Percentiles rank a stretch among this genome's conserved stretches.
Evolutionary conservation across 1,139 yeast genomes (phyloP).

Genomic region (Nakaseomyces bracarensis): DNA sequence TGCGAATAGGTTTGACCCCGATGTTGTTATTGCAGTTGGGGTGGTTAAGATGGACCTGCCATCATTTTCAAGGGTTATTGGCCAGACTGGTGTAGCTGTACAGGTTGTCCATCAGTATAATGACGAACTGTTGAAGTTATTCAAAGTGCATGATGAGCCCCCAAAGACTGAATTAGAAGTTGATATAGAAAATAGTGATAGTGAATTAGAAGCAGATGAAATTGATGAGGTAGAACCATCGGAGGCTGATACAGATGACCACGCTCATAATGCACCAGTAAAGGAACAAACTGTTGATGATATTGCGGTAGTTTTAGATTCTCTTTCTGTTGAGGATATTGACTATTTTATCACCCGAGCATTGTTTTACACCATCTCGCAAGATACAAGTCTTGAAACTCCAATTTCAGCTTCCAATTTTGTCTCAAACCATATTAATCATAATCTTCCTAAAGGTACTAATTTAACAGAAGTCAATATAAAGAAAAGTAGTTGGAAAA

Average conservation of each 20-base stretch:
- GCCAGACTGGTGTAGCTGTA: slow-evolving; percentile 62
- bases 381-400: slow-evolving; percentile 42
- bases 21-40: slow-evolving; percentile 71
- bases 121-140: slow-evolving; percentile 45
- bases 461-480: slow-evolving; percentile 51
- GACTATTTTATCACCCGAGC: slow-evolving; percentile 70
- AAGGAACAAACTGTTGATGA: slow-evolving; percentile 12
- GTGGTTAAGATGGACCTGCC: slow-evolving; percentile 47
- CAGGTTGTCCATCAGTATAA: slow-evolving; percentile 45
- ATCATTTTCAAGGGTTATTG: slow-evolving; percentile 39
- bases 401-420: slow-evolving; percentile 69
- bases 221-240: slow-evolving; percentile 16
- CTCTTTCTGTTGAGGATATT: slow-evolving; percentile 56
- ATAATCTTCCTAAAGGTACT: slow-evolving; percentile 62
- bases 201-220: slow-evolving; percentile 10
- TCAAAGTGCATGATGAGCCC: slow-evolving; percentile 40
- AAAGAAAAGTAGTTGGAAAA: slow-evolving; percentile 84
- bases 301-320: slow-evolving; percentile 31
- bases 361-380: slow-evolving; percentile 56
- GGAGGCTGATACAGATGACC: slow-evolving; percentile 8
- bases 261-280: slow-evolving; percentile 7
- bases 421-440: slow-evolving; percentile 59
- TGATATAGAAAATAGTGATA: slow-evolving; percentile 6
- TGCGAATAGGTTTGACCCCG: slow-evolving; percentile 51
- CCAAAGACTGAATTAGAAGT: slow-evolving; percentile 25